Base-by-base conservation (phyloP, 768 basidiomycete genomes). In the Russula abietina region DNA sequence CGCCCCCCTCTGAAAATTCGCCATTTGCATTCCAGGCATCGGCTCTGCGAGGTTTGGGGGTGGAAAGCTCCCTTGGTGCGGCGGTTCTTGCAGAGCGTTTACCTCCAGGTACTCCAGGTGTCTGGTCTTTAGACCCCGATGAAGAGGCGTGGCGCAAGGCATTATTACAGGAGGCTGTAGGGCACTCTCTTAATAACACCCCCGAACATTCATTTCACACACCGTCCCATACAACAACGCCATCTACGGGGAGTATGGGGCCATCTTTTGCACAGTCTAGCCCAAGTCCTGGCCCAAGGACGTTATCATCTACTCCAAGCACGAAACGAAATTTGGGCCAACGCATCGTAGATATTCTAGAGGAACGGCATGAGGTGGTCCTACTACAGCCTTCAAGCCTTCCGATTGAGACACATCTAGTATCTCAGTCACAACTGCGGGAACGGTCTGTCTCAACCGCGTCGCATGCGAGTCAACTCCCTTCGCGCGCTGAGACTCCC, bases 81-180 rank as follows among this genome's bases (percentile, higher is more conserved):
- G 89, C 84, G 46, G 71, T 84, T n/a, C 75, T 91, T 43, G 89
- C 89, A 4, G 88, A 90, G 62, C 80, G 81, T 24, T 73, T 91
- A n/a, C 86, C 87, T 11, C 81, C 83, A 22, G 75, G 73, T 33
- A 87, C 82, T 65, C 85, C 86, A n/a, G 83, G 81, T 28, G 72
- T 80, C 61, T 83, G 84, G 55, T 77, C 79, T 9, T 71, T 81
- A 53, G 82, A 83, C 70, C 74, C 80, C 19, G 75, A 76, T 22
- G 85, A 87, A 45, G 83, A 86, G 55, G 78, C 81, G 28, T 93
- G 91, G 92, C 78, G 91, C 64, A 89, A 83, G 71, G 85, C 85
- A 0, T 73, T 93, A 26, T 77, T 93, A 58, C 83, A 83, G 24
- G 83, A 91, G 72, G 91, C 89, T 39, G 89, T 93, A 22, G 84